Base-by-base conservation (phyloP, 345 rosid genomes). In the Arabidopsis suecica region DNA sequence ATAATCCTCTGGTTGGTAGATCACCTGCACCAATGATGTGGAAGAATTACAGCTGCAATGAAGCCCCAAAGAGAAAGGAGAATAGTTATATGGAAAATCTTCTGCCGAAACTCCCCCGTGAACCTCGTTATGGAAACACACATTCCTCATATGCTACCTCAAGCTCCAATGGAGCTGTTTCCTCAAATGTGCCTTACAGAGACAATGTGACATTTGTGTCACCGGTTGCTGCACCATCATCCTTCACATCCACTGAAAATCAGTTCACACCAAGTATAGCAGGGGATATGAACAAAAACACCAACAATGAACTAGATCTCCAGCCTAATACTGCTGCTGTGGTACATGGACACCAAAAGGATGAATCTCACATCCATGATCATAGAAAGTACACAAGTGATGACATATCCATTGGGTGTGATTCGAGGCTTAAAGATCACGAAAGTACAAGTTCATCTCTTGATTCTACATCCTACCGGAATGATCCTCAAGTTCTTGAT, bases 41-140 rank as follows among this genome's bases (percentile, higher is more conserved):
- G 97, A 96, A 91, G 82, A 96, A 86, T 51, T 87, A 88, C 80
- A 86, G 91, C 68, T 78, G 80, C 80, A 96, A 93, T 78, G 98
- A 93, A 73, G 87, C 94, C 38, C 95, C 99, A 33, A 85, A 78
- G 68, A 87, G 82, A 74, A 96, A 88, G 33, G 96, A 90, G 50
- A 87, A 86, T 81, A 82, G 81, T 75, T 80, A 86, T 71, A 85
- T 79, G 87, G 91, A 89, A 33, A 87, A 89, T 68, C 71, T 86
- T 65, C 82, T 85, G 72, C 91, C 97, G 5, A 88, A 84, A 83
- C 86, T 82, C 47, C 91, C 85, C 71, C 87, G 85, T 51, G 96
- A 93, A 49, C 88, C 91, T 71, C 86, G 80, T 83, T 85, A 82
- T 72, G 84, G 72, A 57, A 75, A 77, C 65, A 86, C 73, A 79